phyloP scores from a whole-genome alignment of 495 filamentous ascomycete species.

The Astrothelium macrocarpum region DNA sequence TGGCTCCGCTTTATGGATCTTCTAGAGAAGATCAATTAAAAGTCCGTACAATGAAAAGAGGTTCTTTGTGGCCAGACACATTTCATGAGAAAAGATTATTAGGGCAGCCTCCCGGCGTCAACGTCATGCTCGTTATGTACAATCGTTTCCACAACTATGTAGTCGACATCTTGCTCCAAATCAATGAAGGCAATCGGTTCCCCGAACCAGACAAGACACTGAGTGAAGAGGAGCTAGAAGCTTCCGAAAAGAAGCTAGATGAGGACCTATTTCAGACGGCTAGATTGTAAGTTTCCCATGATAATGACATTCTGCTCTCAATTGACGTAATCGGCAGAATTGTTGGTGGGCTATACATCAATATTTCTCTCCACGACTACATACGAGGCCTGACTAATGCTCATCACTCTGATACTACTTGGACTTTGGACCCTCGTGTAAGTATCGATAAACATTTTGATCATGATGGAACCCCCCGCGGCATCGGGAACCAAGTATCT shows the following conservation, averaged over 20 bases:
- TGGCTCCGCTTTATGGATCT: conserved; percentile 50
- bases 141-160: conserved; percentile 76
- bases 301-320: not conserved
- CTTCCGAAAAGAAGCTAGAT: conserved; percentile 62
- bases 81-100: conserved; percentile 48
- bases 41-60: conserved; percentile 47
- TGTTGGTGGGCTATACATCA: conserved; percentile 75
- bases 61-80: conserved; percentile 48
- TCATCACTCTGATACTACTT: conserved; percentile 64
- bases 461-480: conserved; percentile 48
- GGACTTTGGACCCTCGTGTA: conserved; percentile 67
- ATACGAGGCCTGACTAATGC: conserved; percentile 78
- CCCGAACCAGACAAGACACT: conserved; percentile 44
- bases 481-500: conserved; percentile 65
- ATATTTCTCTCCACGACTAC: conserved; percentile 75
- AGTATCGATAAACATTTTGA: conserved; percentile 45
- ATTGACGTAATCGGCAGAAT: conserved; percentile 28
- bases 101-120: conserved; percentile 48
- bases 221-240: conserved; percentile 40
- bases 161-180: conserved; percentile 53
- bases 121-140: conserved; percentile 52
- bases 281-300: conserved; percentile 35
- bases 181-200: conserved; percentile 67
- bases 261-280: conserved; percentile 83
- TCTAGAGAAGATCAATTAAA: conserved; percentile 46